phyloP scores from a whole-genome alignment of 305 asterid species.

The Salvia sclarea region DNA sequence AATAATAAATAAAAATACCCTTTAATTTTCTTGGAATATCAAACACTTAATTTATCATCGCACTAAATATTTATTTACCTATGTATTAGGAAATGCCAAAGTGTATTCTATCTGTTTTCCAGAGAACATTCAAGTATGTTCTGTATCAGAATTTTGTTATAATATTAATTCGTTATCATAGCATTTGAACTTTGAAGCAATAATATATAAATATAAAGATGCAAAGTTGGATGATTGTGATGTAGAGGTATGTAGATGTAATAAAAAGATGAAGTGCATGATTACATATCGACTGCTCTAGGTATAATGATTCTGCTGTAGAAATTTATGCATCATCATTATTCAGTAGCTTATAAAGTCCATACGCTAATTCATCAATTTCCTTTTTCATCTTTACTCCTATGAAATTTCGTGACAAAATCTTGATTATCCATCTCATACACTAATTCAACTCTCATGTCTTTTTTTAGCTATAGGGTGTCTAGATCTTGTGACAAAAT shows the following conservation, averaged over 20 bases:
- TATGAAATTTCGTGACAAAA: neutral
- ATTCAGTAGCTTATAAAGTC: neutral
- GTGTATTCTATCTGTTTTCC: neutral
- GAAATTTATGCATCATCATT: conserved; percentile 24
- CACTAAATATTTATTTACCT: too few species aligned
- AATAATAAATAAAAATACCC: conserved; percentile 6
- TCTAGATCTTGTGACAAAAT: neutral
- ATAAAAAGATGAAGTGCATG: conserved; percentile 26
- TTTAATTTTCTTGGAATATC: neutral
- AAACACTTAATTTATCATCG: neutral
- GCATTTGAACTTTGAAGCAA: conserved; percentile 11
- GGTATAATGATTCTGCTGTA: conserved; percentile 26
- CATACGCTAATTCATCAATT: neutral
- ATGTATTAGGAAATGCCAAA: too few species aligned
- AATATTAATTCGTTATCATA: neutral
- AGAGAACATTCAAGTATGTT: neutral
- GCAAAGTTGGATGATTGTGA: neutral
- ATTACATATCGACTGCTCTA: conserved; percentile 23
- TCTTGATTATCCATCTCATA: neutral
- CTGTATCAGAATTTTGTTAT: neutral
- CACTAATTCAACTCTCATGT: neutral
- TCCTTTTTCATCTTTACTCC: neutral
- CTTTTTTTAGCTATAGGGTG: neutral
- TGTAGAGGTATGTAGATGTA: conserved; percentile 6
- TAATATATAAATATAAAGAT: neutral